Base-by-base conservation (phyloP, 140 eudicot species). In the Stevia rebaudiana region DNA sequence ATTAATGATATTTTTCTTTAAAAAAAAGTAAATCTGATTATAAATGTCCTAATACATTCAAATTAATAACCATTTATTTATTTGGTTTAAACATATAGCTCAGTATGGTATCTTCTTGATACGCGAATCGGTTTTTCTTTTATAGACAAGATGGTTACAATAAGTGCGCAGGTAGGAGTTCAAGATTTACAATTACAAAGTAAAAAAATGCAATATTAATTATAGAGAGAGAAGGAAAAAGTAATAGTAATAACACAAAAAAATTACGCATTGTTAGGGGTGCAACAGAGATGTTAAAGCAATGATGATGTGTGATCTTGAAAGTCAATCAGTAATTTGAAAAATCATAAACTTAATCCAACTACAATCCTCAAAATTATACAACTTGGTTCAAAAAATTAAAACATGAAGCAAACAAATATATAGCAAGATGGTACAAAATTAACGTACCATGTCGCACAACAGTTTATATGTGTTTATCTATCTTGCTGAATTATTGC, bases 371-470 rank as follows among this genome's bases (percentile, higher is more conserved):
- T 54, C 61, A 54, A 30, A 25, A 54, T 13, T 31, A 8, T n/a
- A 30, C 11, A 25, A 55, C 22, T 55, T 55, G 40, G 50, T 51
- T 51, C 24, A 28, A 28, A 28, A 28, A 28, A 4, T n/a, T n/a
- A 50, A 44, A 50, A 65, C 71, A 65, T 49, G 61, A 35, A 50
- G 61, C 70, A 50, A 66, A 66, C 25, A 0, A 35, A 51, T 5
- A 31, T 28, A 25, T 16, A 31, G 33, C 25, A 63, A 17, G 57
- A 50, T 22, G 57, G 25, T 4, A 28, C 57, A 28, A n/a, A 25
- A 65, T 11, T 18, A 16, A 13, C 11, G 16, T 36, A 22, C 3
- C 37, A 21, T 30, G 12, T 66, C 12, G 12, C 62, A 55, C 42
- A 13, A n/a, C 3, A 33, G 23, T 55, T 30, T 55, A 15, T 55